Evolutionary conservation across 306 rosid genomes (phyloP).

Genomic region (Prunus persica): Prunus_persica_NCBIv2 NC_034015.1:17449001-17449500

Average conservation of each 20-base stretch:
- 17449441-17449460: too few species aligned
- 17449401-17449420: not conserved
- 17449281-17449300: not conserved
- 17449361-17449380: not conserved
- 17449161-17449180: constrained; percentile 8
- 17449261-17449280: not conserved
- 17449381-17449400: not conserved
- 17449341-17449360: not conserved
- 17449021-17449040: constrained; percentile 81
- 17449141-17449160: constrained; percentile 32
- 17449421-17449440: too few species aligned
- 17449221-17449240: constrained; percentile 30
- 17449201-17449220: constrained; percentile 24
- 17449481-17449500: too few species aligned
- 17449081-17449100: constrained; percentile 24
- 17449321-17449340: not conserved
- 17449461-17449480: too few species aligned
- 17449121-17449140: constrained; percentile 12
- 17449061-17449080: constrained; percentile 78
- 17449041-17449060: constrained; percentile 90
- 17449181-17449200: constrained; percentile 22
- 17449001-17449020: constrained; percentile 54
- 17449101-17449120: constrained; percentile 13
- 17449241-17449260: not conserved
- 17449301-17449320: not conserved